These are phyloP conservation scores for Chytriomyces hyalinus DNA, from an alignment of 192 early-diverging fungal genomes.

Conservation along the genomic window DNA sequence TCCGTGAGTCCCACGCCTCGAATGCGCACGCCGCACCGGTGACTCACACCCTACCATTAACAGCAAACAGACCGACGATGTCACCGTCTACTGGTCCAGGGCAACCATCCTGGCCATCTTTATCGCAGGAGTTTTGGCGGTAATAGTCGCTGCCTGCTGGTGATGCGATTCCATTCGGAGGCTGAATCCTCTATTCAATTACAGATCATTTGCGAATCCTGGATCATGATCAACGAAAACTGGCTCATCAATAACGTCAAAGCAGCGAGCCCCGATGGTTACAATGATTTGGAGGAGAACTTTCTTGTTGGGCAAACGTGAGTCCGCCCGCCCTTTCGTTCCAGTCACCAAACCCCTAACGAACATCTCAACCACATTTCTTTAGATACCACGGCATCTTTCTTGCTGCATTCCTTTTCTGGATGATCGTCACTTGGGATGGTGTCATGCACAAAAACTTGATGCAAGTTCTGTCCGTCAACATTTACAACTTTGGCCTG, in stretches of 20 bases:
- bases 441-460: conserved; percentile 26
- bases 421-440: conserved; percentile 24
- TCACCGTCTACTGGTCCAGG: conserved; percentile 18
- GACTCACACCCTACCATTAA: neutral
- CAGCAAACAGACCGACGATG: conserved; percentile 20
- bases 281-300: neutral
- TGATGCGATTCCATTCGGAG: neutral
- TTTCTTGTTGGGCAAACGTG: conserved; percentile 2
- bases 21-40: neutral
- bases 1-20: neutral
- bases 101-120: neutral
- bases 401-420: conserved; percentile 21
- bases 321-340: neutral
- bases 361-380: neutral
- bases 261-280: neutral
- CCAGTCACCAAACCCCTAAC: neutral
- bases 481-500: conserved; percentile 29
- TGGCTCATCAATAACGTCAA: neutral
- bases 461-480: conserved; percentile 23
- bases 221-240: conserved; percentile 32
- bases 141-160: neutral
- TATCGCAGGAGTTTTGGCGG: neutral
- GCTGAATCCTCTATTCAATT: neutral
- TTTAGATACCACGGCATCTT: conserved; percentile 25
- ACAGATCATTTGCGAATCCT: conserved; percentile 14